These are phyloP conservation scores for Linderniella brevidens DNA, from an alignment of 257 asterid species.

Conservation along the genomic window DNA sequence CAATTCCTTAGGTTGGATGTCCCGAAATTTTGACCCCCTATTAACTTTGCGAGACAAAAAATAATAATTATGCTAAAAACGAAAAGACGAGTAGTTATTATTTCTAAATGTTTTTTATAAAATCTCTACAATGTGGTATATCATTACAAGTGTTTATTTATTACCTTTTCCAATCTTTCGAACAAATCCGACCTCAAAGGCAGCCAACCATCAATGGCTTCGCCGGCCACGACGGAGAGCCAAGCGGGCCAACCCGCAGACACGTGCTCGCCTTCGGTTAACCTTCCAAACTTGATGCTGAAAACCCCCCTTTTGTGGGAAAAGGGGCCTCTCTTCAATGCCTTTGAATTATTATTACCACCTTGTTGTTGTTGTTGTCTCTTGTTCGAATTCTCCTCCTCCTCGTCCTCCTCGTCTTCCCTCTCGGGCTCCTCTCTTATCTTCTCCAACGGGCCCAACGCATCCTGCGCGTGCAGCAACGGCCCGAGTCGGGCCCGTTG, in stretches of 20 bases:
- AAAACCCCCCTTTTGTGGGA: conserved; percentile 33
- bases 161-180: conserved; percentile 78
- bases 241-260: conserved; percentile 96
- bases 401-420: conserved; percentile 22
- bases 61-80: too few relatives aligned
- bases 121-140: too few relatives aligned
- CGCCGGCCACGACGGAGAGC: conserved; percentile 85
- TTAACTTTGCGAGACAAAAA: too few relatives aligned
- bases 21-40: too few relatives aligned
- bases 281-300: conserved; percentile 63
- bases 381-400: conserved; percentile 1
- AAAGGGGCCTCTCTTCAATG: conserved; percentile 17
- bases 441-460: conserved; percentile 55
- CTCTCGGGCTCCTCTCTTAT: conserved; percentile 74
- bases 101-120: too few relatives aligned
- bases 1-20: too few relatives aligned
- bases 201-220: conserved; percentile 79
- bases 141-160: too few relatives aligned
- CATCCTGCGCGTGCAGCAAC: conserved; percentile 13
- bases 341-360: conserved; percentile 18
- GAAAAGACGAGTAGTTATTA: too few relatives aligned
- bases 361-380: conserved; percentile 1
- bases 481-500: conserved; percentile 13
- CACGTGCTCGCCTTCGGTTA: conserved; percentile 52
- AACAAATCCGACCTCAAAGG: conserved; percentile 58